Evolutionary conservation across 2,329 filamentous ascomycete genomes (phyloP), one percentile per base, ranked within the genome.

Genomic region (Colletotrichum lupini): DNA sequence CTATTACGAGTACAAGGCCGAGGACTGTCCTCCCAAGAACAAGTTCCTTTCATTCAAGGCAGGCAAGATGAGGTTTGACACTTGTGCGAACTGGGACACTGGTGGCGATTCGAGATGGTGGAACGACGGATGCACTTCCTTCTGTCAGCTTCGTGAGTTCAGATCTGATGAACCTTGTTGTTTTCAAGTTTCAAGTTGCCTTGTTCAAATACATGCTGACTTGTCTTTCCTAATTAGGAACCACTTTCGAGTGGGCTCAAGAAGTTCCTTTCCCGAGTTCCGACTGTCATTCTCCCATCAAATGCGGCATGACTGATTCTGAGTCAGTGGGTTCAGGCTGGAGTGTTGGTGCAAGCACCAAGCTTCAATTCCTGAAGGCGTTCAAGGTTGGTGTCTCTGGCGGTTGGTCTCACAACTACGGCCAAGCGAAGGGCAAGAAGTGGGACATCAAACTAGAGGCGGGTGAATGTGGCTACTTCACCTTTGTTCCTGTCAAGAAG

Each of bases 221-320:
- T 24, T 22, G 7, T 16, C 30, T 28, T 8, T 14, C 7, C 1
- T 19, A 12, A 9, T 16, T 2, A 71, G 68, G 30, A 16, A 72
- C 68, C 24, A 79, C 80, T 1, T 84, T 76, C 24, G 67, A 74
- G 12, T 77, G 68, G 66, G 74, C 68, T 77, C 46, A 82, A 37
- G 32, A 84, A 30, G 49, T 82, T 80, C 82, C 82, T 79, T 72
- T 83, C 79, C 80, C 67, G 79, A 77, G 68, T 80, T 83, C 58
- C 77, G 79, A 75, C 76, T 81, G 67, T 76, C 80, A 74, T 79
- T 78, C 3, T 79, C 81, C 82, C 77, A 80, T 12, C 78, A 77
- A 73, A 76, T 80, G 24, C 79, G 79, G 46, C 75, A 78, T 73
- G 79, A 11, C 49, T 2, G 63, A 76, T 46, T 79, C 63, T 75